These are phyloP conservation scores for Fusarium nygamai DNA, from an alignment of 2,329 filamentous ascomycete species.

Conservation along the genomic window DNA sequence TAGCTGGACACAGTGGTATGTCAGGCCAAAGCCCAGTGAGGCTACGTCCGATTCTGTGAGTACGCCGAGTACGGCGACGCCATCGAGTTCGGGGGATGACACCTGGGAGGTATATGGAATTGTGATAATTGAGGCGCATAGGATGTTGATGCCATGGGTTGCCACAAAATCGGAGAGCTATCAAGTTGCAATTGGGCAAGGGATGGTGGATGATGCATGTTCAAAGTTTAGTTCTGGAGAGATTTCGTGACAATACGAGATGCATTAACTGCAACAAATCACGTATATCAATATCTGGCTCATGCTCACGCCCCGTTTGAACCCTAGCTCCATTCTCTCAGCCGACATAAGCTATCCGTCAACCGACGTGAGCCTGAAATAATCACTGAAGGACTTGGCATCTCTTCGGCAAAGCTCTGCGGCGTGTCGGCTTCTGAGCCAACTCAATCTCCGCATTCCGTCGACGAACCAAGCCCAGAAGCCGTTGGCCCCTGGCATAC, in stretches of 20 bases:
- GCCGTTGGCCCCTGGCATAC: slow-evolving; percentile 51
- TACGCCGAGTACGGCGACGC: slow-evolving; percentile 33
- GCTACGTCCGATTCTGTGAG: background rate
- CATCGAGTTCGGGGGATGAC: slow-evolving; percentile 21
- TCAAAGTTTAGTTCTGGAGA: slow-evolving; percentile 1
- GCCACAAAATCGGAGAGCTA: slow-evolving; percentile 27
- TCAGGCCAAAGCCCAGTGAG: slow-evolving; percentile 23
- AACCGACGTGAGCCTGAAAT: background rate
- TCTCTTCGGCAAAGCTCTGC: slow-evolving; percentile 19
- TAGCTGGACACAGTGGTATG: slow-evolving; percentile 52
- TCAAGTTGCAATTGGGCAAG: slow-evolving; percentile 15
- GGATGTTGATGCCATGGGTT: slow-evolving; percentile 47
- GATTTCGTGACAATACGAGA: background rate
- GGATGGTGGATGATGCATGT: slow-evolving; percentile 23
- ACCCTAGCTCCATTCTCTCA: background rate
- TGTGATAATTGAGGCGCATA: slow-evolving; percentile 44
- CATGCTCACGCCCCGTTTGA: background rate
- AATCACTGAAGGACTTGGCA: background rate
- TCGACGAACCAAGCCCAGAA: slow-evolving; percentile 54
- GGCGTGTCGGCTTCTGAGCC: slow-evolving; percentile 19
- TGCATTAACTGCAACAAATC: background rate
- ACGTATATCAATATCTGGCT: background rate
- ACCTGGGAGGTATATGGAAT: slow-evolving; percentile 46
- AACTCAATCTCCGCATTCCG: slow-evolving; percentile 57
- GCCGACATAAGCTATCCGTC: background rate